These are phyloP conservation scores for Pharus latifolius DNA, from an alignment of 176 grass and related monocot species.

Conservation along the genomic window DNA sequence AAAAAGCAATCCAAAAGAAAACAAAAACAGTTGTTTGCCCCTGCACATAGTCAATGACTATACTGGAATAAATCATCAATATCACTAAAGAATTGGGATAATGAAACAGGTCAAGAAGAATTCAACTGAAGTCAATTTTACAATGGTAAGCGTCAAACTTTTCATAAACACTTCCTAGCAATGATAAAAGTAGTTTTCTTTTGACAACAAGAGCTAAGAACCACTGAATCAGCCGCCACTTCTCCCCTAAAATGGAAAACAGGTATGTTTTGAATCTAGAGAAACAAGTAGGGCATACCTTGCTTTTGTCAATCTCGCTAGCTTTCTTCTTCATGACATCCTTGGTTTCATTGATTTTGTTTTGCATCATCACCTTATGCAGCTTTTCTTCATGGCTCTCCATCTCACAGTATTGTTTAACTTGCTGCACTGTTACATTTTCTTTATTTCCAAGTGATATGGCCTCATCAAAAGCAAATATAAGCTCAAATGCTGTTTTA, in stretches of 20 bases:
- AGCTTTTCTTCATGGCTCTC: constrained; percentile 76
- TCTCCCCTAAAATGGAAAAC: neutral
- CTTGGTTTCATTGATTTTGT: constrained; percentile 79
- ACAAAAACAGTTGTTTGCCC: no score
- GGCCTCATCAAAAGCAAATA: constrained; percentile 87
- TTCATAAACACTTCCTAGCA: neutral
- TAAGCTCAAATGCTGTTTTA: constrained; percentile 67
- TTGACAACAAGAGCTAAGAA: neutral
- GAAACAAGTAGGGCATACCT: constrained; percentile 25
- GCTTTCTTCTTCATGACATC: constrained; percentile 88
- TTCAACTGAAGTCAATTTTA: neutral
- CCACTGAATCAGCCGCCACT: neutral
- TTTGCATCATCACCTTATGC: constrained; percentile 73
- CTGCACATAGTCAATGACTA: no score
- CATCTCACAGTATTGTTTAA: constrained; percentile 95
- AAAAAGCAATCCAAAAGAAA: no score
- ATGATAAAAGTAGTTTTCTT: neutral
- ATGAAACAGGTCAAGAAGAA: neutral
- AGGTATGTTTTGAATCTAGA: neutral
- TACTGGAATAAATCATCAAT: no score
- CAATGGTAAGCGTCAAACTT: neutral
- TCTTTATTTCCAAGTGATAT: constrained; percentile 81
- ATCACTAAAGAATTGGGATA: no score
- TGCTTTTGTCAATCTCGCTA: constrained; percentile 82
- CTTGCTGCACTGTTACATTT: constrained; percentile 75